Base-by-base conservation (phyloP, 495 filamentous ascomycete genomes). In the Antarctomyces pellizariae region DNA sequence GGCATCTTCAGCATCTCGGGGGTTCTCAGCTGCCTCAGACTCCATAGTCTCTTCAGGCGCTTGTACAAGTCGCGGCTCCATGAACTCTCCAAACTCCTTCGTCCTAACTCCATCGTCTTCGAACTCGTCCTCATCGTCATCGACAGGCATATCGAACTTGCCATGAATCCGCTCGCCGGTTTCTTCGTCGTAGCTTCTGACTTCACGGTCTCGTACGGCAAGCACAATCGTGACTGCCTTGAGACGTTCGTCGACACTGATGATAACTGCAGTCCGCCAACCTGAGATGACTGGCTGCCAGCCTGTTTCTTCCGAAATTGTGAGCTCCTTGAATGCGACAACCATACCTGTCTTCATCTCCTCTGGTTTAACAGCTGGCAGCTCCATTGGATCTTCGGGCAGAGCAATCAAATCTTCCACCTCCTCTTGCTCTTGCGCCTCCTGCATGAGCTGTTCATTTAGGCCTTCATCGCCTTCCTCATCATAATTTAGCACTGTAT, bases 241-340 rank as follows among this genome's bases (percentile, higher is more conserved):
- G 27, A 44, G 42, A 19, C 49, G 49, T 2, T 62, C 62, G 9
- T 60, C 44, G 9, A 54, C 37, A 5, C 43, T 40, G 12, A 57
- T 48, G 3, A 90, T 51, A 14, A 67, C 48, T 2, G 73, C 78
- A 0, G 75, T 74, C 8, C 67, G 54, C 37, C 68, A 71, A 2
- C 56, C 59, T 2, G 65, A 67, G 21, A 89, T 52, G 29, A 57
- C 59, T 0, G 84, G 84, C 29, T 76, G 60, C 73, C 78, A 90
- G 14, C 65, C 72, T 5, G 71, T 78, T 7, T 56, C 65, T 30
- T 64, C 67, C 16, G 75, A 79, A 41, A 82, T 61, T 15, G 67
- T 57, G 29, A 77, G 56, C 30, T 77, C 62, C 37, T 73, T 77
- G 62, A 76, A 97, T 2, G 72, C 69, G 34, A 97, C 66, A 18